A percentile compares a stretch with the other conserved stretches of the same genome.
These are phyloP conservation scores for Ophiognomonia clavigignenti-juglandacearum DNA, from an alignment of 2,329 filamentous ascomycete species.

Conservation along the genomic window DNA sequence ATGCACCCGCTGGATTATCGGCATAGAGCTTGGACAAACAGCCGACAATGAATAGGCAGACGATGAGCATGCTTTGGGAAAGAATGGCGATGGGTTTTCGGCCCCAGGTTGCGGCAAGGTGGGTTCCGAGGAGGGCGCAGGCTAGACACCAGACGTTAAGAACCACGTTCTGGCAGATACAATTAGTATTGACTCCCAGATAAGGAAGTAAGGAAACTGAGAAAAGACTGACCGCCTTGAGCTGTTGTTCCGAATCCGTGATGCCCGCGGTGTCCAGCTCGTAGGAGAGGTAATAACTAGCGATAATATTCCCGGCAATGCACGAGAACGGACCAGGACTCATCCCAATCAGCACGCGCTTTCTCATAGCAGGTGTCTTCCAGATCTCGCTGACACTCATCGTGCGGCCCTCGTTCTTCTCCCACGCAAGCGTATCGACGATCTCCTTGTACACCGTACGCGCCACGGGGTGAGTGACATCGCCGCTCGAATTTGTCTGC, in stretches of 20 bases:
- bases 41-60: slow-evolving; percentile 47
- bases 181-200: not conserved
- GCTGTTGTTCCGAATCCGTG: slow-evolving; percentile 34
- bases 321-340: slow-evolving; percentile 28
- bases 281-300: slow-evolving; percentile 35
- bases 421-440: slow-evolving; percentile 39
- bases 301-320: slow-evolving; percentile 34
- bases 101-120: slow-evolving; percentile 36
- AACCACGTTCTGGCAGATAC: slow-evolving; percentile 36
- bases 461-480: slow-evolving; percentile 32
- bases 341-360: slow-evolving; percentile 34
- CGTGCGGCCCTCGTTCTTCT: slow-evolving; percentile 34
- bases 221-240: slow-evolving; percentile 31
- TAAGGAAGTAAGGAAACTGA: not conserved
- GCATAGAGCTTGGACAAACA: slow-evolving; percentile 39
- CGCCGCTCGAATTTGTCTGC: slow-evolving; percentile 38
- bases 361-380: slow-evolving; percentile 29
- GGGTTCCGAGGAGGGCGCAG: slow-evolving; percentile 36
- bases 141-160: slow-evolving; percentile 46
- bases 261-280: slow-evolving; percentile 43
- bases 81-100: slow-evolving; percentile 38
- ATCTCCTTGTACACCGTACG: slow-evolving; percentile 39
- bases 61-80: slow-evolving; percentile 31
- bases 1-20: slow-evolving; percentile 23
- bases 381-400: slow-evolving; percentile 32